Evolutionary conservation across 257 asterid genomes (phyloP).

Genomic region (Solanum boliviense): DNA sequence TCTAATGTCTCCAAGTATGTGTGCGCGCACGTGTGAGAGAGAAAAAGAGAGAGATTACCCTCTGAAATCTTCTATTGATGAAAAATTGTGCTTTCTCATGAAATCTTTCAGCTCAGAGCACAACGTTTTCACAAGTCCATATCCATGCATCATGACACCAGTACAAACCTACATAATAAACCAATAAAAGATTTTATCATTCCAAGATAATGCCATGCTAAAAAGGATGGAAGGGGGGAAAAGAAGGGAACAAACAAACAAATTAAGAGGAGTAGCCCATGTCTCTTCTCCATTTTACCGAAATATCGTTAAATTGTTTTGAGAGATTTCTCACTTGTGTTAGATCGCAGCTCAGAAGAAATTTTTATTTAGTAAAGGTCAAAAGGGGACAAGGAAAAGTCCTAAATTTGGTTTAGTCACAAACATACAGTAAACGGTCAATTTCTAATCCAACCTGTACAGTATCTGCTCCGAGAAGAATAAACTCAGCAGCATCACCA

Average conservation of each 20-base stretch:
- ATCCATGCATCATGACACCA: slow-evolving; percentile 95
- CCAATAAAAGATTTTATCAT: background rate
- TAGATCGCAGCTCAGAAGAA: background rate
- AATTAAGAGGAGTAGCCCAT: background rate
- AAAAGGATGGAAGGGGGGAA: background rate
- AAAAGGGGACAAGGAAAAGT: background rate
- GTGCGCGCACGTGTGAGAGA: background rate
- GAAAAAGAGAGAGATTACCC: slow-evolving; percentile 37
- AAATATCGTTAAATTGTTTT: background rate
- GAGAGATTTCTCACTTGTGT: background rate
- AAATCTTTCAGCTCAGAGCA: slow-evolving; percentile 81
- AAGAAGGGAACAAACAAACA: background rate
- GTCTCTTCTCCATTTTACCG: background rate
- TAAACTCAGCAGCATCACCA: slow-evolving; percentile 88
- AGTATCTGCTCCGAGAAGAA: slow-evolving; percentile 90
- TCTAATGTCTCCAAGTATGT: background rate
- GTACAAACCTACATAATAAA: slow-evolving; percentile 56
- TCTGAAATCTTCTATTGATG: slow-evolving; percentile 67
- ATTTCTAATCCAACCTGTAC: slow-evolving; percentile 57
- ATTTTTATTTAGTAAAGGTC: background rate
- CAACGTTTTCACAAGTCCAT: slow-evolving; percentile 69
- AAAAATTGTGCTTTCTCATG: slow-evolving; percentile 68
- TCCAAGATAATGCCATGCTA: background rate
- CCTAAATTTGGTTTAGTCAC: background rate
- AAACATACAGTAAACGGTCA: background rate